Conservation (phyloP, 2,329 filamentous ascomycete genomes). For the Hypomyces perniciosus region DNA sequence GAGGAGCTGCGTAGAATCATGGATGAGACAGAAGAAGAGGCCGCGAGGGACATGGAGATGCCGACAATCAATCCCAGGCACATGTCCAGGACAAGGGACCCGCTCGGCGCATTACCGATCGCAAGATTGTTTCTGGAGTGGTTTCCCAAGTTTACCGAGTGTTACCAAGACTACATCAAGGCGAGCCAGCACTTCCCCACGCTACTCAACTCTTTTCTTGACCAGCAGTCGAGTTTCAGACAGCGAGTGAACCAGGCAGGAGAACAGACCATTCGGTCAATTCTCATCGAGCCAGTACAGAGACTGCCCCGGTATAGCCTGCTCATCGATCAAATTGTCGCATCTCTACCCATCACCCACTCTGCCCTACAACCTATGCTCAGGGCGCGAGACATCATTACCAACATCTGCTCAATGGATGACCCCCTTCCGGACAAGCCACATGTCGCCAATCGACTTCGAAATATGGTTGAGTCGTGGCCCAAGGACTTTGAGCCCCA, state of each 20-base stretch:
- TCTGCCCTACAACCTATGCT: conserved; percentile 77
- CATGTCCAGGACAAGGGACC: conserved; percentile 53
- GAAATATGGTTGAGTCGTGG: conserved; percentile 73
- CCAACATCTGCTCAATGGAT: conserved; percentile 93
- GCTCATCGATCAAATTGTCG: conserved; percentile 91
- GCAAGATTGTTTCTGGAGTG: conserved; percentile 79
- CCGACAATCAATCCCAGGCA: conserved; percentile 37
- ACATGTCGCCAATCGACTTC: conserved; percentile 66
- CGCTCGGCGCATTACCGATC: conserved; percentile 71
- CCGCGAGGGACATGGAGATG: conserved; percentile 67
- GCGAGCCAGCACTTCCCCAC: conserved; percentile 83
- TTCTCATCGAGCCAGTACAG: conserved; percentile 94
- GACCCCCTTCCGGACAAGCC: conserved; percentile 62
- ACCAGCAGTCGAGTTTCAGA: conserved; percentile 76
- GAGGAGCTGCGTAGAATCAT: conserved; percentile 69
- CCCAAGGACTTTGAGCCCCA: conserved; percentile 63
- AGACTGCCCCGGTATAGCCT: conserved; percentile 89
- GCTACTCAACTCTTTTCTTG: conserved; percentile 71
- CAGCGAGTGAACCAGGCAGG: conserved; percentile 75
- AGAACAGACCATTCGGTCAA: conserved; percentile 83
- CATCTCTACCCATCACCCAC: conserved; percentile 77
- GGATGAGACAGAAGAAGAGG: conserved; percentile 77
- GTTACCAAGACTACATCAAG: conserved; percentile 89
- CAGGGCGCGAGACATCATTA: conserved; percentile 86
- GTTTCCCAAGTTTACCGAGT: conserved; percentile 87